Percentiles rank a stretch among this genome's conserved stretches.
These are phyloP conservation scores for Ambrosia trifida DNA, from an alignment of 129 eudicot species.

Conservation along the genomic window DNA sequence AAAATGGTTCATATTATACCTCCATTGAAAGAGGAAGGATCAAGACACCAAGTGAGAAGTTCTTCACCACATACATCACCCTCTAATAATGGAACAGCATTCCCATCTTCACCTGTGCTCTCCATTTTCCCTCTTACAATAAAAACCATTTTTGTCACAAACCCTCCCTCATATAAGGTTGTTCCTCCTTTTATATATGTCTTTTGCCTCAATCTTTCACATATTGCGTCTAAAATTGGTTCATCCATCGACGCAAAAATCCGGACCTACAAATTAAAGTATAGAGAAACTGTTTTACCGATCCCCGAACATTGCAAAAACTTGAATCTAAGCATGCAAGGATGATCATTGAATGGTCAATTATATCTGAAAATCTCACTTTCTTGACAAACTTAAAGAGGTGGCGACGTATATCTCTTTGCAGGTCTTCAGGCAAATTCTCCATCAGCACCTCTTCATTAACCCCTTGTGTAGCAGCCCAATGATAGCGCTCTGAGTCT, in stretches of 20 bases:
- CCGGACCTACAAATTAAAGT: conserved; percentile 51
- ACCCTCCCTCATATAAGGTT: conserved; percentile 49
- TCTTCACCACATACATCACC: conserved; percentile 91
- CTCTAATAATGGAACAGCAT: conserved; percentile 42
- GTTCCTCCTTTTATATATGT: conserved; percentile 75
- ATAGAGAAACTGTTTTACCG: neutral
- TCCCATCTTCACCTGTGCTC: conserved; percentile 60
- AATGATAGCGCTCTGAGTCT: conserved; percentile 65
- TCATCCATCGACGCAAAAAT: conserved; percentile 64
- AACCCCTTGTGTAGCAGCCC: conserved; percentile 93
- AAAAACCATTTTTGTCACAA: conserved; percentile 71
- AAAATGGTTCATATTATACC: conserved; percentile 33
- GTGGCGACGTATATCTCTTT: conserved; percentile 74
- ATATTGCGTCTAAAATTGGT: conserved; percentile 67
- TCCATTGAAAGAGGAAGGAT: conserved; percentile 58
- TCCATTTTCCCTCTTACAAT: conserved; percentile 74
- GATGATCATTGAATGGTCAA: neutral
- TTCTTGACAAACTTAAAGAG: conserved; percentile 62
- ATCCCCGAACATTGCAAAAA: neutral
- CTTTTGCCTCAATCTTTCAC: conserved; percentile 63
- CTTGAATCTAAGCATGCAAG: neutral
- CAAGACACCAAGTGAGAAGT: conserved; percentile 86
- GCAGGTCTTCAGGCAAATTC: conserved; percentile 81
- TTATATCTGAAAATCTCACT: conserved; percentile 41
- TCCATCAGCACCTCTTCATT: conserved; percentile 71